Evolutionary conservation across 2,329 filamentous ascomycete species (phyloP).

Genomic region (Claviceps pazoutovae): DNA sequence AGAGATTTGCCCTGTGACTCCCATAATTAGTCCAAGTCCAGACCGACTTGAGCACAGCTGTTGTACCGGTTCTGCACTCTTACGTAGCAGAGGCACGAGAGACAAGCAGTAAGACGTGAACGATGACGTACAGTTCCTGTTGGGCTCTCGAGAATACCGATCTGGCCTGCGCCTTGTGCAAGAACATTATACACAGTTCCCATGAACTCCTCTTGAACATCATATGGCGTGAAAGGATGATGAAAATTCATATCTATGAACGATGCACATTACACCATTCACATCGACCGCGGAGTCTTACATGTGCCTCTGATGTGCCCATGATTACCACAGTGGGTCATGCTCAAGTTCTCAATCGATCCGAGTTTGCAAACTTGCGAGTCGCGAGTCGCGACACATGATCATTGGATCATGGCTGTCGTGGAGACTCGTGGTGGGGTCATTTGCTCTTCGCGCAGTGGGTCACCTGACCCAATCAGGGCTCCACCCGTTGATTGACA

Average conservation of each 20-base stretch:
- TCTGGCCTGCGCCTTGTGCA: slow-evolving; percentile 53
- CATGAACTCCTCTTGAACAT: slow-evolving; percentile 85
- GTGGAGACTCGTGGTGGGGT: not conserved
- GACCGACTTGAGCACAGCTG: no score
- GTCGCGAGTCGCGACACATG: no score
- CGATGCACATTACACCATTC: slow-evolving; percentile 8
- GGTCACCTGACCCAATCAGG: slow-evolving; percentile 17
- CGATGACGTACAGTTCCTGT: slow-evolving; percentile 51
- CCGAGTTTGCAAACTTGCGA: no score
- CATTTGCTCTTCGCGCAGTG: slow-evolving; percentile 8
- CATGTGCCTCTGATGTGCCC: slow-evolving; percentile 5
- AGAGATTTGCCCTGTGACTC: slow-evolving; percentile 63
- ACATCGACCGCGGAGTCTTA: slow-evolving; percentile 5
- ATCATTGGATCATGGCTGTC: no score
- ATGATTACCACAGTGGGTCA: not conserved
- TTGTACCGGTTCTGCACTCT: no score
- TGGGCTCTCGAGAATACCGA: slow-evolving; percentile 87
- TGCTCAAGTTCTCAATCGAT: no score
- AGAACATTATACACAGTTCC: slow-evolving; percentile 65
- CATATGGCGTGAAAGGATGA: slow-evolving; percentile 77
- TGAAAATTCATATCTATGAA: slow-evolving; percentile 49
- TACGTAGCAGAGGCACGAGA: not conserved
- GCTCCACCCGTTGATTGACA: not conserved
- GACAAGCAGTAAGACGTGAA: not conserved
- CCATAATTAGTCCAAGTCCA: not conserved